A percentile compares a stretch with the other conserved stretches of the same genome.
Evolutionary conservation across 2,329 filamentous ascomycete species (phyloP).

Genomic region (Xylaria polymorpha): DNA sequence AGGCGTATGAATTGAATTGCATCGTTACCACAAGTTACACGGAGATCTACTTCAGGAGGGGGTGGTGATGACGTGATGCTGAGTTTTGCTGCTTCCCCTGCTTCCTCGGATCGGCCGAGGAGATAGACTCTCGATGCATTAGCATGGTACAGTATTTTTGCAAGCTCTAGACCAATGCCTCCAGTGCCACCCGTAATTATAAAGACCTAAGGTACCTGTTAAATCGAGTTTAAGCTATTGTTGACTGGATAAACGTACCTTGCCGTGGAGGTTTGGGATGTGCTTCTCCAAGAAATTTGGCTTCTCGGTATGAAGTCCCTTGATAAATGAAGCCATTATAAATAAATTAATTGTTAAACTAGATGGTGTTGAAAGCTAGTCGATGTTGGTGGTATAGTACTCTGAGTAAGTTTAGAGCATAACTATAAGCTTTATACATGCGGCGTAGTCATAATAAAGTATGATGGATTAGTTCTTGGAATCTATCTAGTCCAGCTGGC

Average conservation of each 20-base stretch:
- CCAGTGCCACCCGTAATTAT: neutral
- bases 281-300: neutral
- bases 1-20: neutral
- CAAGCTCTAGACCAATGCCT: neutral
- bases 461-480: neutral
- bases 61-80: neutral
- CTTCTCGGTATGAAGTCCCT: neutral
- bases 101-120: neutral
- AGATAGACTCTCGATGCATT: neutral
- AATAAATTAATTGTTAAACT: neutral
- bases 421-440: neutral
- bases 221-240: neutral
- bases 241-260: neutral
- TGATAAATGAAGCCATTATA: conserved; percentile 8
- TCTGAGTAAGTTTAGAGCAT: too few species aligned
- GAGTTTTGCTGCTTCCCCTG: neutral
- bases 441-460: neutral
- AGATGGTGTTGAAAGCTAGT: neutral
- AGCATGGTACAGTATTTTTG: conserved; percentile 10
- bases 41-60: neutral
- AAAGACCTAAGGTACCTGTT: neutral
- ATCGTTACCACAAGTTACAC: neutral
- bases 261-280: neutral
- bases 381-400: too few species aligned
- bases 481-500: neutral